Evolutionary conservation across 2,329 filamentous ascomycete species (phyloP).

Genomic region (Ustilaginoidea virens): DNA sequence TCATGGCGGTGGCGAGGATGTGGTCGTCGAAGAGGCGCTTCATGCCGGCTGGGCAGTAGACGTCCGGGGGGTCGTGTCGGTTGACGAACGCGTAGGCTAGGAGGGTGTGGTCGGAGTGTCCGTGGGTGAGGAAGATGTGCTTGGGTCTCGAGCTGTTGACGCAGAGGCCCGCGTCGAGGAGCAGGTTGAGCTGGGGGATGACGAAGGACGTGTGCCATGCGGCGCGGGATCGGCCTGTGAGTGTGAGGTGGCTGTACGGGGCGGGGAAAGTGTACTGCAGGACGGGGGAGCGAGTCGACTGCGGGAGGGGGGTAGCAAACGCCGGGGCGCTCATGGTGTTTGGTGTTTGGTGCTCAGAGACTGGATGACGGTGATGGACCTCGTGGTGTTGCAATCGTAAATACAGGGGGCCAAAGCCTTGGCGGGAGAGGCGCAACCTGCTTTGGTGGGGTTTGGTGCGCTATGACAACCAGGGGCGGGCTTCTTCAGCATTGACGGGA

Average conservation of each 20-base stretch:
- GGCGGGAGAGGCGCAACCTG: no score
- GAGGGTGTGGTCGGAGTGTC: conserved; percentile 31
- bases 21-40: conserved; percentile 22
- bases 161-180: conserved; percentile 31
- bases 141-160: conserved; percentile 30
- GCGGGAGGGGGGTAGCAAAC: conserved; percentile 28
- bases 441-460: no score
- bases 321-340: no score
- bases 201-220: conserved; percentile 37
- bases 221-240: conserved; percentile 31
- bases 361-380: no score
- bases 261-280: conserved; percentile 30
- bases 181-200: conserved; percentile 31
- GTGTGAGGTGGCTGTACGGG: conserved; percentile 23
- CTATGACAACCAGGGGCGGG: no score
- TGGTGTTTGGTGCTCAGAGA: no score
- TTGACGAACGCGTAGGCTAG: conserved; percentile 27
- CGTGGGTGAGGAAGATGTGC: conserved; percentile 34
- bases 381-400: no score
- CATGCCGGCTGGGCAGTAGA: conserved; percentile 28
- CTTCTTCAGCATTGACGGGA: no score
- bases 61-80: conserved; percentile 27
- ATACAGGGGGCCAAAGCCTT: no score
- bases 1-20: conserved; percentile 22
- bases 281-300: conserved; percentile 26